Evolutionary conservation across 139 green algal genomes (phyloP), one percentile per base, ranked within the genome.

Genomic region (Chlamydomonas sp.): DNA sequence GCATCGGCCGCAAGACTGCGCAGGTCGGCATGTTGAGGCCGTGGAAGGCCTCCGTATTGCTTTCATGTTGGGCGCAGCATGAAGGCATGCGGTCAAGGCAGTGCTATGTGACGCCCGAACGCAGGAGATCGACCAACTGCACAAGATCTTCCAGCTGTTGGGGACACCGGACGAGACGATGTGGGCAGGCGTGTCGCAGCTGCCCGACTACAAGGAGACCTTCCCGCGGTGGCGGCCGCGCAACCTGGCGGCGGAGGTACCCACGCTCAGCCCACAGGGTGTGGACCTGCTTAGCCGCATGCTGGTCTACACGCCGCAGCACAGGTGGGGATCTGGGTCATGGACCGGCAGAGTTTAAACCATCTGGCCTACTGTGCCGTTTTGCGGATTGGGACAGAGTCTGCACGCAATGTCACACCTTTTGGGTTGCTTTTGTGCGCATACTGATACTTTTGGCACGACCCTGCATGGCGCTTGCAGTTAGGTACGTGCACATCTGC

Each of bases 131-230:
- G 95, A 98, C 64, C 96, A 99, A 94, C 80, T 99, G 73, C 93
- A 97, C 80, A 97, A 96, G 85, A 99, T 99, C 76, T 98, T 98
- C 87, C 82, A 95, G 67, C 78, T 98, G 57, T 89, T 98, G 84
- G 98, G 98, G 60, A 95, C 92, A 2, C 98, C 98, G n/a, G 94
- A 91, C 49, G 95, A 99, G 91, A 60, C 80, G 3, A 93, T 90
- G 63, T 96, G 94, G 94, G 90, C 92, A 63, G 94, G 94, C 18
- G 91, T 94, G n/a, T 77, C 78, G 16, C 49, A 78, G 63, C 89
- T 96, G 16, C 94, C 94, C 2, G 96, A 98, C 81, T 98, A 92
- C 88, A 97, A 97, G 90, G 94, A 95, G 61, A 95, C 87, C 10
- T 97, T 96, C 79, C 95, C 95, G 49, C 91, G 94, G 31, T 97